A percentile compares a stretch with the other conserved stretches of the same genome.
These are phyloP conservation scores for Emergomyces orientalis DNA, from an alignment of 2,329 filamentous ascomycete genomes.

Conservation along the genomic window DNA sequence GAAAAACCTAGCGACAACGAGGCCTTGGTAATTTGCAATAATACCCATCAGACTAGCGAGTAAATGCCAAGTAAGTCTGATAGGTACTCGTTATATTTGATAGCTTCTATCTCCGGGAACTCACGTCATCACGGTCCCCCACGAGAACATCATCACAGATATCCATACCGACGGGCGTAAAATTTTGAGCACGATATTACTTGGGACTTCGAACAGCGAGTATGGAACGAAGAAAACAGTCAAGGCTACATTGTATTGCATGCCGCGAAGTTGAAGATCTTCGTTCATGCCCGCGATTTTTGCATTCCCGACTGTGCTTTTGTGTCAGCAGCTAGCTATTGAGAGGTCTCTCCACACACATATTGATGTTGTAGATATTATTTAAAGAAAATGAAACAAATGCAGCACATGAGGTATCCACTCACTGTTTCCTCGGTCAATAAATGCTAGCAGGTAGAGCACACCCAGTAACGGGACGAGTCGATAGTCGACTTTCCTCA, in stretches of 20 bases:
- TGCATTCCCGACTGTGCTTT: constrained; percentile 27
- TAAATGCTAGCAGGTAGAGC: constrained; percentile 62
- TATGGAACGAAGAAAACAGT: constrained; percentile 38
- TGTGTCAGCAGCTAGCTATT: not conserved
- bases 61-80: not conserved
- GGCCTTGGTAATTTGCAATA: constrained; percentile 42
- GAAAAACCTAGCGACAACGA: constrained; percentile 42
- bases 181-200: constrained; percentile 38
- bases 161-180: constrained; percentile 44
- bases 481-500: constrained; percentile 34
- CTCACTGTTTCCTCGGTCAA: constrained; percentile 48
- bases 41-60: constrained; percentile 39
- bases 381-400: not conserved
- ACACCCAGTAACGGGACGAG: constrained; percentile 35
- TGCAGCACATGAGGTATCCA: not conserved
- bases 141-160: constrained; percentile 39
- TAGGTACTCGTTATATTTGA: not conserved
- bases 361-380: not conserved
- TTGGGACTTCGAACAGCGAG: constrained; percentile 31
- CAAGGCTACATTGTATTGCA: constrained; percentile 43
- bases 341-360: not conserved
- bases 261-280: constrained; percentile 24
- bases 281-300: constrained; percentile 24
- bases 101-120: not conserved
- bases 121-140: constrained; percentile 23